A percentile compares a stretch with the other conserved stretches of the same genome.
Conservation (phyloP, 2,329 filamentous ascomycete genomes). For the Apiospora pterosperma region DNA sequence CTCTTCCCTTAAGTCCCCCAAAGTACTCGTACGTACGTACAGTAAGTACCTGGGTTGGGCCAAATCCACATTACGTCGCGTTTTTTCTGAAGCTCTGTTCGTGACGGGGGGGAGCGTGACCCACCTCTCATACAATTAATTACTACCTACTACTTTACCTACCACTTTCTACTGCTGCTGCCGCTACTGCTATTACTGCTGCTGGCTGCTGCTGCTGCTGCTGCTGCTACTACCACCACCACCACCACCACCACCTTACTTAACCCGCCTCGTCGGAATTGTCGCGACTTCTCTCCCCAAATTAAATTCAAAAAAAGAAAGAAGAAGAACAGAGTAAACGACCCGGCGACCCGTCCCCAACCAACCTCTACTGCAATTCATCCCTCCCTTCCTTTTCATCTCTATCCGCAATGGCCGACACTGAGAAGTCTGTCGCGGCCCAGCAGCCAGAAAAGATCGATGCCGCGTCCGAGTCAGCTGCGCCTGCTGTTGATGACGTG, state of each 20-base stretch:
- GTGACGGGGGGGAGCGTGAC: slow-evolving; percentile 2
- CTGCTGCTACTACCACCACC: not conserved
- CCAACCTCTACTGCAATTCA: not conserved
- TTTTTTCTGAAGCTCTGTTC: slow-evolving; percentile 3
- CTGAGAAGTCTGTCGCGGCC: not conserved
- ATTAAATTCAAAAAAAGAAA: not conserved
- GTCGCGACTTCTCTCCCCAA: slow-evolving; percentile 1
- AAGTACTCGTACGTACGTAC: not conserved
- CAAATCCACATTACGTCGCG: slow-evolving; percentile 3
- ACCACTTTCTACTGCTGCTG: not conserved
- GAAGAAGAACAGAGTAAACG: no score
- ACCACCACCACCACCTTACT: not conserved
- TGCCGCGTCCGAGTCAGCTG: slow-evolving; percentile 9
- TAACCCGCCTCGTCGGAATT: not conserved
- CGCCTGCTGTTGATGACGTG: slow-evolving; percentile 12
- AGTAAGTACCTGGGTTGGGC: not conserved
- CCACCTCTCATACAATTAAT: slow-evolving; percentile 1
- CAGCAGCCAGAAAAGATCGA: slow-evolving; percentile 10
- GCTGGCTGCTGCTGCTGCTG: no score
- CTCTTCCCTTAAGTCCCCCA: slow-evolving; percentile 10
- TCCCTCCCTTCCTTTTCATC: not conserved
- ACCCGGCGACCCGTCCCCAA: not conserved
- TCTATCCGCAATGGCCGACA: slow-evolving; percentile 2
- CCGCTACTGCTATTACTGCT: not conserved
- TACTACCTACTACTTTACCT: slow-evolving; percentile 1